Evolutionary conservation across 1,139 yeast species (phyloP).

Genomic region (Yamadazyma friedrichii): DNA sequence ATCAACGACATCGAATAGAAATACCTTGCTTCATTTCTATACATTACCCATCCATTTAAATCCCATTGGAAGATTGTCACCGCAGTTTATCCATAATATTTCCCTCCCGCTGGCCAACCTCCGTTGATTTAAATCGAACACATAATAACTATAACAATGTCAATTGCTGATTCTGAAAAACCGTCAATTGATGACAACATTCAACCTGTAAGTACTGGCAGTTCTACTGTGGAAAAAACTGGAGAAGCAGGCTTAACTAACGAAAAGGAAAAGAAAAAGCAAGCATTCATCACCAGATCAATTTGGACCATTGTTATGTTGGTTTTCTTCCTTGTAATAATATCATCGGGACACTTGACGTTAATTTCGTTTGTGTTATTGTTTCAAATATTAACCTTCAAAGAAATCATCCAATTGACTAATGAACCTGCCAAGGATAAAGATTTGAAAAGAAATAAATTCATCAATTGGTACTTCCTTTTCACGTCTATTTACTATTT

Average conservation of each 20-base stretch:
- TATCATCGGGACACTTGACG: constrained; percentile 88
- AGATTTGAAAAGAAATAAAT: constrained; percentile 76
- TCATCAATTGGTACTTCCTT: constrained; percentile 87
- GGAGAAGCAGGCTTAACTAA: constrained; percentile 1
- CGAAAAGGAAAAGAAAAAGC: constrained; percentile 67
- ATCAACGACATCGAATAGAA: too few species aligned
- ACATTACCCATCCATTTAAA: background rate
- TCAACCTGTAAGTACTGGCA: background rate
- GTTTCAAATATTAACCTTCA: constrained; percentile 81
- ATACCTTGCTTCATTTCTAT: background rate
- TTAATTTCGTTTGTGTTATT: constrained; percentile 68
- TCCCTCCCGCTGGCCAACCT: too few species aligned
- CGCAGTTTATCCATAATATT: too few species aligned
- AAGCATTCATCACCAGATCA: constrained; percentile 85
- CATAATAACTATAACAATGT: too few species aligned
- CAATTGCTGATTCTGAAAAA: background rate
- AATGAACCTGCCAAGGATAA: constrained; percentile 82
- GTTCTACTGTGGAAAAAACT: background rate
- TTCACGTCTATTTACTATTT: constrained; percentile 82
- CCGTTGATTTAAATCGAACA: too few species aligned
- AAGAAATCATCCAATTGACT: constrained; percentile 87
- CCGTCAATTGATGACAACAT: background rate
- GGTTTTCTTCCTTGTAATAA: constrained; percentile 61
- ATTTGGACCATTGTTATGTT: constrained; percentile 95
- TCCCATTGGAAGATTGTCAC: too few species aligned